These are phyloP conservation scores for Harringtonia aguacate DNA, from an alignment of 2,329 filamentous ascomycete species.

Conservation along the genomic window DNA sequence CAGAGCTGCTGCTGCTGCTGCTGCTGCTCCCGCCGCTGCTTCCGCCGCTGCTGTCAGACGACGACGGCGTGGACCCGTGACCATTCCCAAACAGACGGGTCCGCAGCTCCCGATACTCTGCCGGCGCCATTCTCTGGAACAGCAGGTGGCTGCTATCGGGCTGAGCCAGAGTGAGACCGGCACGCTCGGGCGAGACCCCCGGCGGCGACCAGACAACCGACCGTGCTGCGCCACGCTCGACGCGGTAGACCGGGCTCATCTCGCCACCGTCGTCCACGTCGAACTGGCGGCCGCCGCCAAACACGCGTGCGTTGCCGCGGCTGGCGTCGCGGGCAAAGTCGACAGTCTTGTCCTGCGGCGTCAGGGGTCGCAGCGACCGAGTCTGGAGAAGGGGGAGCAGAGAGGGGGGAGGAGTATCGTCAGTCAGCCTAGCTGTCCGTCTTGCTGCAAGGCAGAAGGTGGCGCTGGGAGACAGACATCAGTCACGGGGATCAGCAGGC, in stretches of 20 bases:
- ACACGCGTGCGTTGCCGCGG: not conserved
- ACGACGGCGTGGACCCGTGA: not conserved
- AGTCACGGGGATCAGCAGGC: not conserved
- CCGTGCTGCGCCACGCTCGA: not conserved
- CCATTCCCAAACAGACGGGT: conserved; percentile 11
- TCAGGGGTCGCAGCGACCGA: conserved; percentile 2
- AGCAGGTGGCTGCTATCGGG: conserved; percentile 11
- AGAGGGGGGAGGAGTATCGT: not conserved
- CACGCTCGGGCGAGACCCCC: conserved; percentile 8
- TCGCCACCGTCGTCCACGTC: conserved; percentile 15
- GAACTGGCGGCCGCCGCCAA: conserved; percentile 13
- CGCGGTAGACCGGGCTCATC: conserved; percentile 13
- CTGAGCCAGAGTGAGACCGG: conserved; percentile 11
- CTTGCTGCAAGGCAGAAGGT: not conserved
- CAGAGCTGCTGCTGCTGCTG: no score
- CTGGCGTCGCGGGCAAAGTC: not conserved
- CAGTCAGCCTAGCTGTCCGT: no score
- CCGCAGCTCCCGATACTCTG: conserved; percentile 14
- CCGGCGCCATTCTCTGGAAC: conserved; percentile 22
- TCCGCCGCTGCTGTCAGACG: not conserved
- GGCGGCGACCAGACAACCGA: conserved; percentile 9
- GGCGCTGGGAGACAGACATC: not conserved
- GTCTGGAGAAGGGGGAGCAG: no score
- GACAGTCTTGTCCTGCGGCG: conserved; percentile 10
- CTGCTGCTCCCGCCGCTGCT: no score